Evolutionary conservation across 257 asterid genomes (phyloP).

Genomic region (Galeopsis tetrahit): DNA sequence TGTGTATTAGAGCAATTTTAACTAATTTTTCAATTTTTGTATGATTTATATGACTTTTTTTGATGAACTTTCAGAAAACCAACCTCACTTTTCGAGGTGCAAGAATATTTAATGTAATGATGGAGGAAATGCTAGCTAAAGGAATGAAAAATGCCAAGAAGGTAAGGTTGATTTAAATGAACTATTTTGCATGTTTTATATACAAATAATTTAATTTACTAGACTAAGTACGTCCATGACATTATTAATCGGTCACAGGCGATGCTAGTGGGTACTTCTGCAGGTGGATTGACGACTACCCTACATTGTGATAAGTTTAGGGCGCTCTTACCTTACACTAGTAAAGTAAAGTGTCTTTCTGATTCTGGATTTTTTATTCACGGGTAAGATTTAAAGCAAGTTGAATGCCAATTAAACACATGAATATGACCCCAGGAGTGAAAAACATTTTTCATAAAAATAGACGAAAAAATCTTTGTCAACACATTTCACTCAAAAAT

Average conservation of each 20-base stretch:
- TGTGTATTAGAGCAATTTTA: not conserved
- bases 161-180: slow-evolving; percentile 7
- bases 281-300: slow-evolving; percentile 49
- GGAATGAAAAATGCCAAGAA: slow-evolving; percentile 40
- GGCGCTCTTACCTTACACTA: slow-evolving; percentile 24
- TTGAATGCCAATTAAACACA: not conserved
- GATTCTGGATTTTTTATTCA: slow-evolving; percentile 54
- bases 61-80: slow-evolving; percentile 15
- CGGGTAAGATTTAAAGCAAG: slow-evolving; percentile 25
- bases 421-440: too few relatives aligned
- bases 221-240: not conserved
- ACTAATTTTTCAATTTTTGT: not conserved
- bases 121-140: slow-evolving; percentile 37
- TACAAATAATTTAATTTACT: not conserved
- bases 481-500: too few relatives aligned
- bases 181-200: not conserved
- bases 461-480: too few relatives aligned
- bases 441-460: too few relatives aligned
- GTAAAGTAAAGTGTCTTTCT: slow-evolving; percentile 42
- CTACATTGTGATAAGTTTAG: slow-evolving; percentile 47
- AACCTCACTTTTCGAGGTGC: slow-evolving; percentile 36
- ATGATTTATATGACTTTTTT: not conserved
- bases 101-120: slow-evolving; percentile 34
- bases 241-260: slow-evolving; percentile 29
- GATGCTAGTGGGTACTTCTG: slow-evolving; percentile 48